A percentile compares a stretch with the other conserved stretches of the same genome.
Evolutionary conservation across 345 rosid species (phyloP).

Genomic region (Ceriops zippeliana): DNA sequence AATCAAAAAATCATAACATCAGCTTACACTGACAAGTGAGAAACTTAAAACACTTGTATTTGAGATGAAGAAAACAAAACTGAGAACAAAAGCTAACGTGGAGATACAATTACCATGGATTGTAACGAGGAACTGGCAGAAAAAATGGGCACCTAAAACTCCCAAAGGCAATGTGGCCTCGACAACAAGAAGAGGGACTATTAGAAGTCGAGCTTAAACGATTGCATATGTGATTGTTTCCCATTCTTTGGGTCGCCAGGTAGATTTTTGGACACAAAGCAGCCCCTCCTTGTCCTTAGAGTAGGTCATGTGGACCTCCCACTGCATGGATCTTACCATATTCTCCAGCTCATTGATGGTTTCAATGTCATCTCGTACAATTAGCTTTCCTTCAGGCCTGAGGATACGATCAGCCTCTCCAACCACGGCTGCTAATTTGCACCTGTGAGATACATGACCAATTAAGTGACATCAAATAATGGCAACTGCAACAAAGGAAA

Average conservation of each 20-base stretch:
- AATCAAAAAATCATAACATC: background rate
- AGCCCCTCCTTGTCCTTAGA: constrained; percentile 78
- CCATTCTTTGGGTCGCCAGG: constrained; percentile 71
- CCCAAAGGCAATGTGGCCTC: constrained; percentile 10
- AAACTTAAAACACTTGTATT: background rate
- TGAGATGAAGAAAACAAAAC: constrained; percentile 1
- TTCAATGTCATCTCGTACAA: constrained; percentile 66
- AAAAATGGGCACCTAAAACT: constrained; percentile 28
- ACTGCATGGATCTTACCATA: constrained; percentile 59
- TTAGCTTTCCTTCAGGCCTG: constrained; percentile 84
- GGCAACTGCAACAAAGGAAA: background rate
- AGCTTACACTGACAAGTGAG: background rate
- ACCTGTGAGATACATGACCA: constrained; percentile 37
- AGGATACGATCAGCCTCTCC: constrained; percentile 86
- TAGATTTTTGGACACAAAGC: constrained; percentile 73
- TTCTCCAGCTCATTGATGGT: constrained; percentile 59
- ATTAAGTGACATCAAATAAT: background rate
- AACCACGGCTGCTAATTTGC: constrained; percentile 59
- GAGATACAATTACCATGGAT: constrained; percentile 13
- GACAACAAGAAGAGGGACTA: background rate
- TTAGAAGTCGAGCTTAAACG: constrained; percentile 26
- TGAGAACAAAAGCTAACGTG: constrained; percentile 1
- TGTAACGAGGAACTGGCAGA: constrained; percentile 27
- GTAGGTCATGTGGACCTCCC: constrained; percentile 80
- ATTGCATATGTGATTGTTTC: constrained; percentile 62